Evolutionary conservation across 495 filamentous ascomycete species (phyloP), one percentile per base, ranked within the genome.

Genomic region (Cudoniella acicularis): DNA sequence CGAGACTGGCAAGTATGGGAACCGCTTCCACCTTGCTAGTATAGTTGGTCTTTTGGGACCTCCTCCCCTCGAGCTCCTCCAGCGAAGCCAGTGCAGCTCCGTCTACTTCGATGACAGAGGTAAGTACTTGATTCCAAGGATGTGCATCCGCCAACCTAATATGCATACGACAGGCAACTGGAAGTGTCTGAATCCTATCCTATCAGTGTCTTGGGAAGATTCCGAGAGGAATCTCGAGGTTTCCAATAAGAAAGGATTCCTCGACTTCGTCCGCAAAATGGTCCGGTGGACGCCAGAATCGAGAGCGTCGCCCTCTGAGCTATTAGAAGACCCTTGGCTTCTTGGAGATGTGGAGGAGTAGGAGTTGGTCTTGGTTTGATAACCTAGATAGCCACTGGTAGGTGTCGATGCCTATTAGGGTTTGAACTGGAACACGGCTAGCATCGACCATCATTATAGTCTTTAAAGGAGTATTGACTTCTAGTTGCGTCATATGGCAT

Each of bases 211-310:
- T 52, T 52, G 30, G 26, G 57, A 52, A 54, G 49, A 53, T 46
- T 47, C 30, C 23, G 26, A 46, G 57, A 54, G 30, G 23, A 57
- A 57, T 49, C 42, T 57, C 68, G 16, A 71, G 11, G 73, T 70
- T 49, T 48, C 64, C 47, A 67, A 75, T 30, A 74, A 76, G 49
- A 68, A 69, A 17, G 60, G 59, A 43, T 81, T 82, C 62, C 26
- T 83, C 13, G 22, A 41, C 8, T 73, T 81, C 49, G 71, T 81
- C 58, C 54, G 65, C 22, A 58, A 53, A 30, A 82, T 82, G 77
- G 61, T 84, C 52, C 73, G 75, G 52, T 82, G 79, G 80, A 61
- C 61, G 17, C 79, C 79, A 23, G 69, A 73, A 56, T 59, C 76
- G 26, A 70, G 79, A 6, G 69, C 64, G 47, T 73, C 74, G 1